phyloP scores from a whole-genome alignment of 768 basidiomycete species.

The Lactifluus piperatus region DNA sequence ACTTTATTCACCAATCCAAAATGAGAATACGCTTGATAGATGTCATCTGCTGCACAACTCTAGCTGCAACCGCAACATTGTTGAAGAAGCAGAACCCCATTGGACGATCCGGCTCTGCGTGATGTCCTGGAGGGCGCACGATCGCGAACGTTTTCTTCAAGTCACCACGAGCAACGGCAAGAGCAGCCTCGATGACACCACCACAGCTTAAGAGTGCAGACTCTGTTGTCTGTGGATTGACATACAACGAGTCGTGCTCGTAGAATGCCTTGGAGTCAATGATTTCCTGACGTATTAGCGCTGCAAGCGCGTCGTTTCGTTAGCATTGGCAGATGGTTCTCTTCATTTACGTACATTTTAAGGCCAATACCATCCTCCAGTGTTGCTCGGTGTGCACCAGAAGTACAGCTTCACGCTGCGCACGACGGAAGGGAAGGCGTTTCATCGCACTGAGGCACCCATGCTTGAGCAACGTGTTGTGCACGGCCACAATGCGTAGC shows the following conservation, averaged over 20 bases:
- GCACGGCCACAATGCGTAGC: slow-evolving; percentile 70
- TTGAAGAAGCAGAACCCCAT: slow-evolving; percentile 99
- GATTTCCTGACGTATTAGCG: slow-evolving; percentile 67
- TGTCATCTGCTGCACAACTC: slow-evolving; percentile 66
- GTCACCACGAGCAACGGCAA: slow-evolving; percentile 74
- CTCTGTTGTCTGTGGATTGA: slow-evolving; percentile 74
- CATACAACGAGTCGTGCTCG: slow-evolving; percentile 87
- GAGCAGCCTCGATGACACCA: slow-evolving; percentile 84
- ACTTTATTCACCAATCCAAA: slow-evolving; percentile 74
- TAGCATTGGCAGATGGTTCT: slow-evolving; percentile 15
- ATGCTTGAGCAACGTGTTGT: slow-evolving; percentile 48
- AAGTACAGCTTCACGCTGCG: slow-evolving; percentile 67
- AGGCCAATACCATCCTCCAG: slow-evolving; percentile 80
- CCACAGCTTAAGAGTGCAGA: slow-evolving; percentile 88
- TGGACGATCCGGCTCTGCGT: slow-evolving; percentile 94
- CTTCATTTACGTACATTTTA: slow-evolving; percentile 4
- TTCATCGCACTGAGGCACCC: slow-evolving; percentile 66
- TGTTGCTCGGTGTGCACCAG: slow-evolving; percentile 88
- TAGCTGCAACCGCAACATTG: slow-evolving; percentile 89
- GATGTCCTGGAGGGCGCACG: slow-evolving; percentile 95
- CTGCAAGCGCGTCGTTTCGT: slow-evolving; percentile 31
- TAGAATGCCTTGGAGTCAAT: slow-evolving; percentile 74
- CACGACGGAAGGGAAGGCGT: slow-evolving; percentile 65
- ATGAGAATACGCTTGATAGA: slow-evolving; percentile 77
- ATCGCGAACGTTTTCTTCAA: slow-evolving; percentile 89